Conservation (phyloP, 192 early-diverging fungal genomes). For the Backusella circina region DNA sequence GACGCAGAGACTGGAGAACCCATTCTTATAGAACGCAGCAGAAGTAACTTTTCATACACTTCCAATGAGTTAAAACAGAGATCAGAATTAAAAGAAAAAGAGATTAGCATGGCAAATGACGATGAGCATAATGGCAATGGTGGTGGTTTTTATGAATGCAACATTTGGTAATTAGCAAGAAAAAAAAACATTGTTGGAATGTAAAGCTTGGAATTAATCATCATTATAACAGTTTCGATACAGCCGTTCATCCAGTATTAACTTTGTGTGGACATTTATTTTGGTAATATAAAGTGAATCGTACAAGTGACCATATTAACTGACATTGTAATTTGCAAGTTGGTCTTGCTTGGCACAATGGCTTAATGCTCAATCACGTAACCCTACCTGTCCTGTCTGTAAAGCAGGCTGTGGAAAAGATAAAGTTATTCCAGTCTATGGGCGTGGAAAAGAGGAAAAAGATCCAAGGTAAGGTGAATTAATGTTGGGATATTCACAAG, state of each 20-base stretch:
- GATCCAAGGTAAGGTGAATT: slow-evolving; percentile 63
- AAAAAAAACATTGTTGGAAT: not conserved
- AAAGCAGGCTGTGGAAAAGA: slow-evolving; percentile 83
- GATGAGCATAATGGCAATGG: not conserved
- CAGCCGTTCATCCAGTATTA: slow-evolving; percentile 68
- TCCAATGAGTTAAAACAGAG: slow-evolving; percentile 11
- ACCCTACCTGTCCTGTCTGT: slow-evolving; percentile 79
- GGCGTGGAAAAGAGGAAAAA: slow-evolving; percentile 70
- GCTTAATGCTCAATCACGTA: slow-evolving; percentile 64
- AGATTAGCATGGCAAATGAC: not conserved
- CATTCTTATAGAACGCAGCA: slow-evolving; percentile 12
- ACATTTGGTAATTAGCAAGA: slow-evolving; percentile 31
- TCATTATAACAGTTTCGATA: slow-evolving; percentile 58
- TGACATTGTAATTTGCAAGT: slow-evolving; percentile 15
- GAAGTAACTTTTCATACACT: slow-evolving; percentile 15
- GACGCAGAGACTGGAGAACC: slow-evolving; percentile 5
- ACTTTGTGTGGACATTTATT: slow-evolving; percentile 80
- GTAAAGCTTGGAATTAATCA: not conserved
- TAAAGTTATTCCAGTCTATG: slow-evolving; percentile 82
- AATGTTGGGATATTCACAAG: not conserved
- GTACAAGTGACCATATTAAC: not conserved
- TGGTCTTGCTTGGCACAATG: slow-evolving; percentile 75
- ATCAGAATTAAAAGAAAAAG: not conserved
- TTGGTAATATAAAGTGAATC: slow-evolving; percentile 45
- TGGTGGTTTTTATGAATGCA: slow-evolving; percentile 39